Conservation (phyloP, 2,329 filamentous ascomycete genomes). For the Aureobasidium subglaciale region DNA sequence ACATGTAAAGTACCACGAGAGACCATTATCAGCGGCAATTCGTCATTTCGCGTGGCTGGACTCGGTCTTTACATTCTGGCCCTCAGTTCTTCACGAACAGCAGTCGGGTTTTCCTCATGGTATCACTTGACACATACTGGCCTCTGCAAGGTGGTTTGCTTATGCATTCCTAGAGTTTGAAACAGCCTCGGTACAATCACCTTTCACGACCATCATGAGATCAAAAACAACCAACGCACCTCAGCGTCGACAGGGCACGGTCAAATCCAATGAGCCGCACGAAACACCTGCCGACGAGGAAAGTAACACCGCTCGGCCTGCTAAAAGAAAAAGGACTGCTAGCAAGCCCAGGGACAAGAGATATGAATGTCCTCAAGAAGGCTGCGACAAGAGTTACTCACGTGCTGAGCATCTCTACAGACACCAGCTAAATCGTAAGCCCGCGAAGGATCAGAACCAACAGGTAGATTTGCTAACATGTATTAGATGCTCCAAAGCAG, state of each 20-base stretch:
- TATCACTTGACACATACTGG: neutral
- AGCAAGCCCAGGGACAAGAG: slow-evolving; percentile 53
- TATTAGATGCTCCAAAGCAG: slow-evolving; percentile 77
- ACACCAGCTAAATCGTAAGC: slow-evolving; percentile 86
- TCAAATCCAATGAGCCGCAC: neutral
- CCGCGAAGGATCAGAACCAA: rapidly evolving
- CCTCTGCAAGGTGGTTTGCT: neutral
- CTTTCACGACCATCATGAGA: neutral
- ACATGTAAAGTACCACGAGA: neutral
- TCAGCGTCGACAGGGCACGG: neutral
- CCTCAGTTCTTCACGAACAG: too few relatives aligned
- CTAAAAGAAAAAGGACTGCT: neutral
- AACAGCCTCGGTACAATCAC: neutral
- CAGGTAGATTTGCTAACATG: neutral
- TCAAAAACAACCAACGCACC: neutral
- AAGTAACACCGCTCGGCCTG: neutral
- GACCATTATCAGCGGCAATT: neutral
- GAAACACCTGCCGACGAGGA: neutral
- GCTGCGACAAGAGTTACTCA: slow-evolving; percentile 93
- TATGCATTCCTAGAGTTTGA: neutral
- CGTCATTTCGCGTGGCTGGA: neutral
- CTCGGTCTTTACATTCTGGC: too few relatives aligned
- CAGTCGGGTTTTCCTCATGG: too few relatives aligned
- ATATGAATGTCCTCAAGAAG: slow-evolving; percentile 66
- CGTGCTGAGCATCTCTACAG: slow-evolving; percentile 94